Evolutionary conservation across 805 yeast species (phyloP).

Genomic region (Sporopachydermia lactativora): DNA sequence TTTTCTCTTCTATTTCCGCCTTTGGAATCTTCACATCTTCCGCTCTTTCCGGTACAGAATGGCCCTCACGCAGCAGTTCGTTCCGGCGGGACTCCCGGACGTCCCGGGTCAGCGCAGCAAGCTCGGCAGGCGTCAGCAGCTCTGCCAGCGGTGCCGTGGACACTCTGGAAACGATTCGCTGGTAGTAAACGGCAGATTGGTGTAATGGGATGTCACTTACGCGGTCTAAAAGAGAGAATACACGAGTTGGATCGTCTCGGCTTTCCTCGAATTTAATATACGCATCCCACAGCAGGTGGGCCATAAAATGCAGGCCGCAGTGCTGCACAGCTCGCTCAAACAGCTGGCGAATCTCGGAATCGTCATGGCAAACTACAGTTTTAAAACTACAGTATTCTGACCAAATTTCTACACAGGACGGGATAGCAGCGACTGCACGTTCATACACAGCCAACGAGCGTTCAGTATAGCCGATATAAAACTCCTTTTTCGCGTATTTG

Average conservation of each 20-base stretch:
- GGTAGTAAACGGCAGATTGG: constrained; percentile 46
- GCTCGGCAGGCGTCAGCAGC: constrained; percentile 16
- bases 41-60: not conserved
- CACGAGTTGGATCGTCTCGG: constrained; percentile 24
- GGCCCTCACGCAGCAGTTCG: not conserved
- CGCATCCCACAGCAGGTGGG: constrained; percentile 77
- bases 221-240: constrained; percentile 26
- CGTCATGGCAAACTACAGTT: constrained; percentile 9
- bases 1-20: not conserved
- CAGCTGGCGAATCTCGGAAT: constrained; percentile 10
- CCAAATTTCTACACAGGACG: constrained; percentile 23
- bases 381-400: constrained; percentile 17
- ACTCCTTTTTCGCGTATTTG: constrained; percentile 23
- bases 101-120: constrained; percentile 18
- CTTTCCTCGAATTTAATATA: constrained; percentile 46
- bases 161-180: not conserved
- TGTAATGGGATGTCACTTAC: constrained; percentile 50
- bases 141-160: constrained; percentile 19
- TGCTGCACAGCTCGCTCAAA: constrained; percentile 34
- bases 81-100: constrained; percentile 3
- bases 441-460: constrained; percentile 19
- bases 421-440: constrained; percentile 18
- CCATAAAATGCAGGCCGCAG: constrained; percentile 59
- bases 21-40: not conserved
- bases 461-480: constrained; percentile 17